Conservation (phyloP, 2,329 filamentous ascomycete genomes). For the Alternaria sp. region DNA sequence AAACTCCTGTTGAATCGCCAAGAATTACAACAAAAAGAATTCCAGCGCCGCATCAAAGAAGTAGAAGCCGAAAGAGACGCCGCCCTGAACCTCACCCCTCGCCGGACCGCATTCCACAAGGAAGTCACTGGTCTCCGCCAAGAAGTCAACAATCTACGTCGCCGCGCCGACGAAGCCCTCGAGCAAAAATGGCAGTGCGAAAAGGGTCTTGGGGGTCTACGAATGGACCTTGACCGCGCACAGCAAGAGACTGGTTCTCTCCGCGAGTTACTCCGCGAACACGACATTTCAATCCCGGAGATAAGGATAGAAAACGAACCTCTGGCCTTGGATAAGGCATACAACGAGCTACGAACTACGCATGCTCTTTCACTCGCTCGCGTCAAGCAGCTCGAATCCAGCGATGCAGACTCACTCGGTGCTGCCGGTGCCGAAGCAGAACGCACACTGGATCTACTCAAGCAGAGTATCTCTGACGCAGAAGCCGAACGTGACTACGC, state of each 20-base stretch:
- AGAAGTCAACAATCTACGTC: slow-evolving; percentile 84
- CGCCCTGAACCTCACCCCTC: slow-evolving; percentile 72
- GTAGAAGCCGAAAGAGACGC: slow-evolving; percentile 82
- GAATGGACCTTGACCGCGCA: slow-evolving; percentile 96
- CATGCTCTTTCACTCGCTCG: slow-evolving; percentile 72
- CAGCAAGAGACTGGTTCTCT: slow-evolving; percentile 92
- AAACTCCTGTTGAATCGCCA: slow-evolving; percentile 87
- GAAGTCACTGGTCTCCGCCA: slow-evolving; percentile 82
- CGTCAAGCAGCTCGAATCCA: slow-evolving; percentile 69
- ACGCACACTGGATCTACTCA: slow-evolving; percentile 70
- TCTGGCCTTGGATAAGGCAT: slow-evolving; percentile 75
- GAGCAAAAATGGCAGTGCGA: slow-evolving; percentile 97
- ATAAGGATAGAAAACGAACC: slow-evolving; percentile 64
- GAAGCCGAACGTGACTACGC: slow-evolving; percentile 78
- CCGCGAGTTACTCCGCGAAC: slow-evolving; percentile 77
- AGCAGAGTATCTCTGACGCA: slow-evolving; percentile 72
- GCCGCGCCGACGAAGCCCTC: slow-evolving; percentile 89
- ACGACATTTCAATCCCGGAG: slow-evolving; percentile 79
- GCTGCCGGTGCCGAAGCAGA: slow-evolving; percentile 60
- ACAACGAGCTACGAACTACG: slow-evolving; percentile 76
- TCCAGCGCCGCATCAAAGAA: slow-evolving; percentile 78
- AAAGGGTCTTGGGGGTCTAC: slow-evolving; percentile 84
- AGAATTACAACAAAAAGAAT: slow-evolving; percentile 82
- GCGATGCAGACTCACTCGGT: slow-evolving; percentile 53
- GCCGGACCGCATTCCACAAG: slow-evolving; percentile 80